phyloP scores from a whole-genome alignment of 768 basidiomycete species.

The Kwoniella sp. region DNA sequence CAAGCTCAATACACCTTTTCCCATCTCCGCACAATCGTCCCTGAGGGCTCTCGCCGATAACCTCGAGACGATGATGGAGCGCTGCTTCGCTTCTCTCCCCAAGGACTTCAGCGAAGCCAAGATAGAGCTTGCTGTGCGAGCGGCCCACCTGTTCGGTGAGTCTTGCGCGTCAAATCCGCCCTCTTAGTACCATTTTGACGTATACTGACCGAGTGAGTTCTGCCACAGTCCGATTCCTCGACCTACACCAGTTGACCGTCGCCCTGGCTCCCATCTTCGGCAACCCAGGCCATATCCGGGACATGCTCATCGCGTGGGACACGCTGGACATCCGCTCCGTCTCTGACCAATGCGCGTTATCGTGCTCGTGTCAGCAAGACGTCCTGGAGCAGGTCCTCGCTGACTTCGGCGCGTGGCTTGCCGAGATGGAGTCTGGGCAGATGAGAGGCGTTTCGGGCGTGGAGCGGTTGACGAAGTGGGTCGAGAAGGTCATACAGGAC shows the following conservation, averaged over 20 bases:
- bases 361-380: slow-evolving; percentile 63
- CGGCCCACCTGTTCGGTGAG: slow-evolving; percentile 42
- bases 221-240: slow-evolving; percentile 35
- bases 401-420: slow-evolving; percentile 33
- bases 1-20: slow-evolving; percentile 14
- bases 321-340: slow-evolving; percentile 26
- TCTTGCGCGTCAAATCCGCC: background rate
- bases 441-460: slow-evolving; percentile 14
- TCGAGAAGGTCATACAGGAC: slow-evolving; percentile 24
- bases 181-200: background rate
- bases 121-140: slow-evolving; percentile 33
- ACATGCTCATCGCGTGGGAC: slow-evolving; percentile 40
- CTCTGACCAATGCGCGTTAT: slow-evolving; percentile 34
- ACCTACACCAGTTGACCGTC: slow-evolving; percentile 34
- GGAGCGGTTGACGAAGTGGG: slow-evolving; percentile 27
- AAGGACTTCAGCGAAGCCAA: slow-evolving; percentile 31
- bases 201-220: background rate
- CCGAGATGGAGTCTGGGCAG: background rate
- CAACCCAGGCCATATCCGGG: slow-evolving; percentile 16
- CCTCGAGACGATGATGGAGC: slow-evolving; percentile 30
- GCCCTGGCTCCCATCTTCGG: slow-evolving; percentile 39
- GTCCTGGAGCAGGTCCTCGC: slow-evolving; percentile 71
- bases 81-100: slow-evolving; percentile 17
- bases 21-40: slow-evolving; percentile 1
- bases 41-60: slow-evolving; percentile 27